Base-by-base conservation (phyloP, 331 rosid species). In the Acacia pycnantha region DNA sequence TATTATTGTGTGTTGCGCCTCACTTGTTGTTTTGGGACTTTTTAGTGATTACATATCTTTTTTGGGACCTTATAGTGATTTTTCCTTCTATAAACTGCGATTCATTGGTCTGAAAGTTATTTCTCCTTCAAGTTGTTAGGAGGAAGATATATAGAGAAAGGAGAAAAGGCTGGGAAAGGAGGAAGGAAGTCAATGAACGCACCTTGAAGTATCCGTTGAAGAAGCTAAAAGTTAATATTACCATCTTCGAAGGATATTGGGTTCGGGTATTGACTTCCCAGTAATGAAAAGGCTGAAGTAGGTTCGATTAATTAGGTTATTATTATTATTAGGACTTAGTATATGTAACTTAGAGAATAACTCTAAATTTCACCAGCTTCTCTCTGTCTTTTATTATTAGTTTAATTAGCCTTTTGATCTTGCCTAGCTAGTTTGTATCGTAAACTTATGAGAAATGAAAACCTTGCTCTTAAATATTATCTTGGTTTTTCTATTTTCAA, bases 261-360 rank as follows among this genome's bases (percentile, higher is more conserved):
- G 76, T 71, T 71, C 76, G 76, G 58, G 76, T 46, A 72, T 47
- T 72, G 76, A 72, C 76, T 72, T 72, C 59, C 59, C 59, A 59
- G 3, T 24, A 46, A 16, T 0, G 65, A 58, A 50, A 50, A 14
- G 12, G 10, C 37, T 31, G 48, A 26, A 46, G 76, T 27, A 72
- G 76, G 8, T 11, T 46, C 27, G 31, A 43, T 71, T n/a, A 11
- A 41, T 70, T 70, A 11, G 48, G 7, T 70, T 4, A n/a, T 16
- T 50, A 50, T 16, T 50, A 16, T 13, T 14, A 27, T 70, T 27
- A 47, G 41, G 76, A 21, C 41, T 44, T 44, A 44, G 51, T 24
- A 24, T 44, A 13, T 44, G 76, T 70, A 13, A 70, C 37, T 24
- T 24, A 27, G 53, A 70, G 76, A 72, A 72, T 47, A 72, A 72